Base-by-base conservation (phyloP, 2,329 filamentous ascomycete genomes). In the Exophiala phaeomuriformis region DNA sequence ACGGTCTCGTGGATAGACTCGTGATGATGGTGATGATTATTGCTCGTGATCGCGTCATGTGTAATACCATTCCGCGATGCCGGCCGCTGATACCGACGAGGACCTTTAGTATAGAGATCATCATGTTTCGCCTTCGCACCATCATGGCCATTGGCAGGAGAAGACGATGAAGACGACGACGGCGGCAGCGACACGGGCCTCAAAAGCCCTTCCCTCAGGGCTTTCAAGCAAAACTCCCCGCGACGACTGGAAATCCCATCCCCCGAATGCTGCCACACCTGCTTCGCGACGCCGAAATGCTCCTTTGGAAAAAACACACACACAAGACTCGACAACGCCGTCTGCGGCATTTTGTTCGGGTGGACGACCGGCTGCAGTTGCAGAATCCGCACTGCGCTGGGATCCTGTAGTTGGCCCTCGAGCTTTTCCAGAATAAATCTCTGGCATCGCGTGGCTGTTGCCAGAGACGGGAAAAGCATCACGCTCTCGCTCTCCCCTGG, bases 211-310 rank as follows among this genome's bases (percentile, higher is more conserved):
- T 91, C 84, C 36, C 79, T 78, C 59, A 94, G 81, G 1, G 91
- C 77, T 40, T 79, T 76, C 56, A 90, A 82, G 66, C 88, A 95
- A 69, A 95, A 96, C 67, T 96, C 91, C 33, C 89, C 90, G 39
- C 90, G 82, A 47, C 93, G 84, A 67, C 90, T 96, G 0, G 90
- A 96, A 9, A 95, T 78, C 10, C 93, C 93, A 57, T 95, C 90
- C 19, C 93, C 93, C 0, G 88, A 86, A 69, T 98, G 93, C 68
- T 97, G 93, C 93, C 93, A 98, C 65, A 95, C 96, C 64, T 90
- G 81, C 69, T 96, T 97, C n/a, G 89, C 88, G 55, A 86, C 70
- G 3, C 81, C 72, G 63, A 85, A 90, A 12, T 82, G 72, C 8
- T 83, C 79, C 43, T 78, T 74, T 0, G 84, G 81, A 63, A 85